A percentile compares a stretch with the other conserved stretches of the same genome.
These are phyloP conservation scores for Penicillium oxalicum DNA, from an alignment of 2,329 filamentous ascomycete species.

Conservation along the genomic window DNA sequence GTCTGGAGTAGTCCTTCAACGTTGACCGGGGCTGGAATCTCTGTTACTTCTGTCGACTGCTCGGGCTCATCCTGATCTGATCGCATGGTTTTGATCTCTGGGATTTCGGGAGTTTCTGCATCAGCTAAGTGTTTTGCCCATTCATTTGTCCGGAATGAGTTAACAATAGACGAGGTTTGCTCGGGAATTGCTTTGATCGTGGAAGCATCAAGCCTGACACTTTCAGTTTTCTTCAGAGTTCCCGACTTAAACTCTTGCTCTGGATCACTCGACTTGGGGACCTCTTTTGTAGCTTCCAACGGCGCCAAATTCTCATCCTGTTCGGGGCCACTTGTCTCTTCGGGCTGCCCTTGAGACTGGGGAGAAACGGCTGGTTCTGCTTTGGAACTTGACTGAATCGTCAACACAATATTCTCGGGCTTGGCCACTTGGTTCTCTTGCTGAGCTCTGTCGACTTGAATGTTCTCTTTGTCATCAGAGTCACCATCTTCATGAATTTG, in stretches of 20 bases:
- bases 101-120: slow-evolving; percentile 66
- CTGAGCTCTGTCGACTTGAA: no score
- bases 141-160: slow-evolving; percentile 86
- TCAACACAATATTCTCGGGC: no score
- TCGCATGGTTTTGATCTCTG: slow-evolving; percentile 47
- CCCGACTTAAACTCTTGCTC: slow-evolving; percentile 1
- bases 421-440: no score
- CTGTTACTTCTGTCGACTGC: slow-evolving; percentile 30
- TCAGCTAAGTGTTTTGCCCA: slow-evolving; percentile 85
- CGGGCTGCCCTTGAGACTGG: no score
- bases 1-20: slow-evolving; percentile 62
- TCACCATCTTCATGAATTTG: no score
- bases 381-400: no score
- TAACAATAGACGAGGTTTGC: slow-evolving; percentile 68
- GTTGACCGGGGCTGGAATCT: slow-evolving; percentile 57
- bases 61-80: slow-evolving; percentile 33
- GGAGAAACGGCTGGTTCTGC: no score
- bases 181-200: slow-evolving; percentile 56
- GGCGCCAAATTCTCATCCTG: no score
- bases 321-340: no score
- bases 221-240: slow-evolving; percentile 11
- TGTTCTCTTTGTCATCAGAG: no score
- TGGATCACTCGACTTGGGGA: no score
- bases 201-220: slow-evolving; percentile 27
- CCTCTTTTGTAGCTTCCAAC: no score